Evolutionary conservation across 495 filamentous ascomycete genomes (phyloP), one percentile per base, ranked within the genome.

Genomic region (Talaromyces thailandensis): DNA sequence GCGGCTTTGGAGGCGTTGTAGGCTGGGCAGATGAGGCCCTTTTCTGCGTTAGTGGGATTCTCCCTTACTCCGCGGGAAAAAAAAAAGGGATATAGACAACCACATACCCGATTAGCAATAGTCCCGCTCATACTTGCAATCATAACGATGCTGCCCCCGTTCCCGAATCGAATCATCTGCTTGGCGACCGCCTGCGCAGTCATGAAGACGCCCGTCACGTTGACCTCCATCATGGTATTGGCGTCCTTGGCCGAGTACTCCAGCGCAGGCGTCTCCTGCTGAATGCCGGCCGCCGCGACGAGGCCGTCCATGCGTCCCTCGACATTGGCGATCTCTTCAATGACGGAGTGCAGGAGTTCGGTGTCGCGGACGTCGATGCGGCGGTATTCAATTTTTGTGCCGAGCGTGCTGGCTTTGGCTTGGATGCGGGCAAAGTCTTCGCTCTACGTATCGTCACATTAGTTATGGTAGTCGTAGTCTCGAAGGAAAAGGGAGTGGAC

Each of bases 1-100:
- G 83, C 92, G 4, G 91, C 91, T 73, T 96, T 96, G 69, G 87
- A 91, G 57, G 92, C 88, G 69, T 96, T 96, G 77, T 96, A 96
- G 37, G 89, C 90, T 32, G 91, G 87, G 70, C 84, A 87, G 67
- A 85, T 86, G 35, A 86, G 80, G 57, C 87, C 85, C 87, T 90
- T 61, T 28, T 12, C 14, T 31, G 1, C 9, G 48, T 52, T 8
- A 52, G 48, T 43, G 48, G 18, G 14, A 52, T 56, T 23, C 26
- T n/a, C 24, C 16, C 14, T 23, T 57, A 57, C 26, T 18, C 55
- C 26, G 55, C 29, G 35, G 35, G 9, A 11, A 35, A 48, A 16
- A 6, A 51, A 7, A 52, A 12, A 35, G 31, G n/a, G n/a, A n/a
- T n/a, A 35, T 35, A 35, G 31, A 3, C 31, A 35, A 11, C 0